Evolutionary conservation across 176 grass and related monocot genomes (phyloP).

Genomic region (Aegilops umbellulata): DNA sequence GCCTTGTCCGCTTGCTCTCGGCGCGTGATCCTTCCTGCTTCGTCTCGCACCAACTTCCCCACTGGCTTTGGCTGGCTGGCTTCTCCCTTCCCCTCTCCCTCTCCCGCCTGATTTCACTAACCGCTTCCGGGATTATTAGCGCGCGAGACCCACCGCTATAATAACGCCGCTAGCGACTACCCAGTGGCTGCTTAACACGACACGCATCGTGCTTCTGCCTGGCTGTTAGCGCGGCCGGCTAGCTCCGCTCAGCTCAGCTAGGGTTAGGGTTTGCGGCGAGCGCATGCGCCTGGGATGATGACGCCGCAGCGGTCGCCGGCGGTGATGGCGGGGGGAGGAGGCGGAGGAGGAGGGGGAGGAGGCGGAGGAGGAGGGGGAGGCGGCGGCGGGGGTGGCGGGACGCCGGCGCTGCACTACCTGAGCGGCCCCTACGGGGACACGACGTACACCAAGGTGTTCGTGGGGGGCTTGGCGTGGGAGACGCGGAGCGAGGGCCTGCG

Average conservation of each 20-base stretch:
- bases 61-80: not conserved
- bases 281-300: slow-evolving; percentile 48
- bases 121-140: slow-evolving; percentile 8
- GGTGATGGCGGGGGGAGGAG: not conserved
- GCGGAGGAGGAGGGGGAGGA: not conserved
- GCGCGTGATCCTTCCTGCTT: not conserved
- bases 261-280: slow-evolving; percentile 51
- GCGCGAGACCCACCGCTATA: slow-evolving; percentile 37
- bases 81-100: not conserved
- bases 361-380: not conserved
- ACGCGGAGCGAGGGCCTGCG: slow-evolving; percentile 63
- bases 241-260: not conserved
- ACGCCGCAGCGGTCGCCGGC: slow-evolving; percentile 48
- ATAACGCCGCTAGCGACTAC: slow-evolving; percentile 30
- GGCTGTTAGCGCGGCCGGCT: not conserved
- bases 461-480: slow-evolving; percentile 67
- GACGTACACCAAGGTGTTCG: slow-evolving; percentile 71
- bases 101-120: slow-evolving; percentile 41
- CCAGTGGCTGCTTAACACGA: not conserved
- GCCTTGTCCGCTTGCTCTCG: too few species aligned
- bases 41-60: not conserved
- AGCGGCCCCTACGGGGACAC: slow-evolving; percentile 70
- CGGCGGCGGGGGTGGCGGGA: not conserved
- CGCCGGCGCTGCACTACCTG: slow-evolving; percentile 59
- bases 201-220: not conserved